These are phyloP conservation scores for Cladochytrium replicatum DNA, from an alignment of 192 early-diverging fungal species.

Conservation along the genomic window DNA sequence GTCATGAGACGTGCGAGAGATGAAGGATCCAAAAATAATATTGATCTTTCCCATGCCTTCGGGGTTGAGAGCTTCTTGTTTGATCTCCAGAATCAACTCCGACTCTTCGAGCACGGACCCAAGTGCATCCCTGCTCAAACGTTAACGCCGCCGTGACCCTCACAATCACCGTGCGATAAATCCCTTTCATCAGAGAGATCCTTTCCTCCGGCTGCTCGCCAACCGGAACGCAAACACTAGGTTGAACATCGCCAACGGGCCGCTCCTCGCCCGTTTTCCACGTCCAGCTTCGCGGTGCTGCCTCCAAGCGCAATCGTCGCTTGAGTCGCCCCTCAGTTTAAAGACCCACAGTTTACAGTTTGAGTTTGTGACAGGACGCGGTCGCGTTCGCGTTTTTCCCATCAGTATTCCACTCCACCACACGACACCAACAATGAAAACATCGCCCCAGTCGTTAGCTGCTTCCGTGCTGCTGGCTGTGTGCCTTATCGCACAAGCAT, in stretches of 20 bases:
- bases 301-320: too few relatives aligned
- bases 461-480: too few relatives aligned
- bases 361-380: too few relatives aligned
- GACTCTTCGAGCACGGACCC: conserved; percentile 65
- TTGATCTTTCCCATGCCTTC: conserved; percentile 4
- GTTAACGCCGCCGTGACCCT: conserved; percentile 60
- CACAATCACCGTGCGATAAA: conserved; percentile 62
- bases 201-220: conserved; percentile 15
- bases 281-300: too few relatives aligned
- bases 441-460: too few relatives aligned
- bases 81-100: conserved; percentile 60
- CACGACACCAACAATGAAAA: too few relatives aligned
- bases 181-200: conserved; percentile 31
- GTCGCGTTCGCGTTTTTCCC: too few relatives aligned
- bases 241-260: conserved; percentile 67
- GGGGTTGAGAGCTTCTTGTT: conserved; percentile 39
- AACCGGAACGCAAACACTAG: conserved; percentile 63
- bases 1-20: conserved; percentile 54
- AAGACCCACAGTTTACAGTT: too few relatives aligned
- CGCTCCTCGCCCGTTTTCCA: too few relatives aligned
- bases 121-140: conserved; percentile 66
- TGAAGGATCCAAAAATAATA: conserved; percentile 35
- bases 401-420: too few relatives aligned
- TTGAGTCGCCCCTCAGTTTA: conserved; percentile 2
- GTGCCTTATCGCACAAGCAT: too few relatives aligned